A percentile compares a stretch with the other conserved stretches of the same genome.
These are phyloP conservation scores for Geotrichum reessii DNA, from an alignment of 1,139 yeast species.

Conservation along the genomic window DNA sequence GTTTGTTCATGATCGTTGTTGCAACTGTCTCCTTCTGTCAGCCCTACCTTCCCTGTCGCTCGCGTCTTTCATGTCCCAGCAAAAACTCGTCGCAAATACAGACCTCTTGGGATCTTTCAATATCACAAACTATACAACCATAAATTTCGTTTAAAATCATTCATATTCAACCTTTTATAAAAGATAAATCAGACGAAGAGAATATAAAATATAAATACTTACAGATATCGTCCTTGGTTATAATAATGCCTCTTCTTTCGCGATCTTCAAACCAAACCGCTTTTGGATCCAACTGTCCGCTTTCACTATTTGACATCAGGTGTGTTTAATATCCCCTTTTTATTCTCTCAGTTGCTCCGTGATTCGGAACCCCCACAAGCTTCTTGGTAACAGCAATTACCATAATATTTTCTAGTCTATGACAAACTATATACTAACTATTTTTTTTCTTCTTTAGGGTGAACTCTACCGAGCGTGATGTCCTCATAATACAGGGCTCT, in stretches of 20 bases:
- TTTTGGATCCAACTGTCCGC: background rate
- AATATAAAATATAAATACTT: too few species aligned
- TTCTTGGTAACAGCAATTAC: background rate
- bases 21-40: background rate
- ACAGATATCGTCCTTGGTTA: background rate
- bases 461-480: conserved; percentile 68
- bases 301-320: conserved; percentile 15
- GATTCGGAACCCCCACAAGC: background rate
- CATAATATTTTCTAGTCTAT: background rate
- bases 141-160: background rate
- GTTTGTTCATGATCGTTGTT: background rate
- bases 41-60: background rate
- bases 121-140: background rate
- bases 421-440: background rate
- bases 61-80: background rate
- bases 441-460: conserved; percentile 25
- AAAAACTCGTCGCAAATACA: background rate
- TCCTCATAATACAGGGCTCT: conserved; percentile 72
- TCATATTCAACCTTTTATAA: background rate
- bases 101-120: background rate
- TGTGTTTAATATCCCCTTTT: background rate
- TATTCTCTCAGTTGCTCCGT: background rate
- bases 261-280: background rate
- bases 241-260: background rate
- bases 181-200: too few species aligned